Evolutionary conservation across 257 asterid species (phyloP), one percentile per base, ranked within the genome.

Genomic region (Osmanthus fragrans): DNA sequence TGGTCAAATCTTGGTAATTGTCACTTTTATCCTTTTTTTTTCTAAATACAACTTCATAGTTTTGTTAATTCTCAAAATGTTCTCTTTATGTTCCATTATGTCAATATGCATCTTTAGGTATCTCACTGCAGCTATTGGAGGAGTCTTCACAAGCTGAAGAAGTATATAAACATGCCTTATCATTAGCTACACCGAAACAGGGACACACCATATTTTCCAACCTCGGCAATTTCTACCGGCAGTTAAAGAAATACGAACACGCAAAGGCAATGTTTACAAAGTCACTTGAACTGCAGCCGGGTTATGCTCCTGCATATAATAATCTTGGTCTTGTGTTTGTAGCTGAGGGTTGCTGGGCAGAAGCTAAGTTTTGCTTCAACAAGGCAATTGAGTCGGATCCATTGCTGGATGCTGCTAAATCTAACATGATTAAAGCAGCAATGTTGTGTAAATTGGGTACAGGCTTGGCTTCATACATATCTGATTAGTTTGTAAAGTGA

Each of bases 271-370:
- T 95, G 99, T 86, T 90, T 71, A 87, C 93, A 27, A 95, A 92
- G 89, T 90, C 99, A 74, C 97, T 95, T 63, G 92, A 93, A 69
- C 87, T 93, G 88, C 89, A 84, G 76, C 99, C 99, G n/a, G 98
- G 99, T 39, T 96, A 96, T 77, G 98, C 99, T 40, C 97, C 99
- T 1, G 97, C 97, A 18, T 96, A 93, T 73, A 96, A 96, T 87
- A 96, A 96, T 86, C 94, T 96, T 7, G 99, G 99, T 73, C 99
- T 96, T 5, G 97, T 93, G 42, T 93, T 89, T 77, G 94, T 96
- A 69, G 97, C 96, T 9, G 98, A 96, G 93, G 91, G 89, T 74
- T 88, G 79, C 66, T 90, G 91, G 82, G 97, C 88, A 74, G 91
- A 96, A 83, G 98, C 97, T 37, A 85, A 83, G 79, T 91, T 86